Percentiles rank a stretch among this genome's conserved stretches.
Conservation (phyloP, 2,329 filamentous ascomycete species). For the Aspergillus bombycis region DNA sequence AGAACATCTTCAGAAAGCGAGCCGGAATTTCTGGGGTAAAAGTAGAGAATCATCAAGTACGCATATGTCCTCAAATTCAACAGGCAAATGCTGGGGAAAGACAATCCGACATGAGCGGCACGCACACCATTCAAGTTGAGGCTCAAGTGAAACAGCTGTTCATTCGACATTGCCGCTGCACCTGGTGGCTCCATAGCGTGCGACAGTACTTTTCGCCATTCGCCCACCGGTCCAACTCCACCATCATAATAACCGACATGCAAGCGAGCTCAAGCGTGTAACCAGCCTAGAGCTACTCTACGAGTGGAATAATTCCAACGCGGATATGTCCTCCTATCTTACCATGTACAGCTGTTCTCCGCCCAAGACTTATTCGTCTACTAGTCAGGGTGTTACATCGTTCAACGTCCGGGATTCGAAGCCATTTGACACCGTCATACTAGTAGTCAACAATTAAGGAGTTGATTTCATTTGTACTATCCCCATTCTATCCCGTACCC, state of each 20-base stretch:
- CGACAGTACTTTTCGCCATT: slow-evolving; percentile 4
- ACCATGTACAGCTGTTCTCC: neutral
- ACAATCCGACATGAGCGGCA: neutral
- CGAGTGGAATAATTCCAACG: neutral
- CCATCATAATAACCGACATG: slow-evolving; percentile 9
- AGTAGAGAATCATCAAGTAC: neutral
- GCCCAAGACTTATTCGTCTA: neutral
- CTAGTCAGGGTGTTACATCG: slow-evolving; percentile 7
- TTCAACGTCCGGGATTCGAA: neutral
- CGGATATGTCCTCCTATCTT: neutral
- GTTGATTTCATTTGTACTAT: neutral
- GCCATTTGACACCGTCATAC: neutral
- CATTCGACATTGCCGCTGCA: slow-evolving; percentile 1
- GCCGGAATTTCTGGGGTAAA: neutral
- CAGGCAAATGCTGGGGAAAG: neutral
- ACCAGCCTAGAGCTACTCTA: neutral
- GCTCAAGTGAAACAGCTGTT: slow-evolving; percentile 9
- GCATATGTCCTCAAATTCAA: neutral
- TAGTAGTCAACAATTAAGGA: neutral
- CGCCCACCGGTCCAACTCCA: neutral
- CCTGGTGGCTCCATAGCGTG: slow-evolving; percentile 4
- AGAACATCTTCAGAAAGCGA: neutral
- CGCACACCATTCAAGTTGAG: slow-evolving; percentile 1
- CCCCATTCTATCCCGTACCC: neutral
- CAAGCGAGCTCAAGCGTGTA: slow-evolving; percentile 13